Percentiles rank a stretch among this genome's conserved stretches.
These are phyloP conservation scores for Puccinia hordei DNA, from an alignment of 1,284 basidiomycete genomes.

Conservation along the genomic window DNA sequence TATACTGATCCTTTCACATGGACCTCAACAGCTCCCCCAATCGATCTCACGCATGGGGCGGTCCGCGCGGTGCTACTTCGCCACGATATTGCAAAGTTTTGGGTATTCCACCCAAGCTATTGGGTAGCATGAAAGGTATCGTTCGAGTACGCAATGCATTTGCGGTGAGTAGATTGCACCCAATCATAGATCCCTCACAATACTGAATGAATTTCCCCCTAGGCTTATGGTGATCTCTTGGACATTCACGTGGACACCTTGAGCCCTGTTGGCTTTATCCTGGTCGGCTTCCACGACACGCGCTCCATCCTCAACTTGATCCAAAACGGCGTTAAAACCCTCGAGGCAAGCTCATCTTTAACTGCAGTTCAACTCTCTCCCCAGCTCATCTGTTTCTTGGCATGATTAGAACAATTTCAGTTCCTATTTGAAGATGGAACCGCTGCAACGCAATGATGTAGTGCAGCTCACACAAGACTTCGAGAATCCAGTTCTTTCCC, in stretches of 20 bases:
- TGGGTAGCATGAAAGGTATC: slow-evolving; percentile 51
- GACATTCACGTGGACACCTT: slow-evolving; percentile 49
- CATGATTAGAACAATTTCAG: slow-evolving; percentile 27
- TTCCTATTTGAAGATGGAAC: slow-evolving; percentile 47
- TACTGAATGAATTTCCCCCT: background rate
- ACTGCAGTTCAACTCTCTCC: background rate
- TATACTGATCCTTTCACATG: too few relatives aligned
- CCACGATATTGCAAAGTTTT: slow-evolving; percentile 47
- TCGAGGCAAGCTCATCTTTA: slow-evolving; percentile 29
- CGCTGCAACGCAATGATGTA: slow-evolving; percentile 38
- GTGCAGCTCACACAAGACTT: slow-evolving; percentile 47
- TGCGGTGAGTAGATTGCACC: slow-evolving; percentile 7
- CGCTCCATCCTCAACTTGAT: slow-evolving; percentile 35
- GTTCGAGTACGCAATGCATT: slow-evolving; percentile 48
- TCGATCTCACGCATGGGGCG: slow-evolving; percentile 2
- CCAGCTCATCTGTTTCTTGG: slow-evolving; percentile 4
- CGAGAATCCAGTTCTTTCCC: slow-evolving; percentile 42
- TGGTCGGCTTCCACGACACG: slow-evolving; percentile 43
- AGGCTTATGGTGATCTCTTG: slow-evolving; percentile 40
- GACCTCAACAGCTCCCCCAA: background rate
- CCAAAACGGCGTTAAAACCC: slow-evolving; percentile 30
- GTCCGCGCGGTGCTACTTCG: background rate
- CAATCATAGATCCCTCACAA: background rate
- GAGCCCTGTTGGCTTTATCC: slow-evolving; percentile 46
- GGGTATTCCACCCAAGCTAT: slow-evolving; percentile 38